Evolutionary conservation across 108 stramenopile species (phyloP), one percentile per base, ranked within the genome.

Genomic region (Stephanodiscus triporus): DNA sequence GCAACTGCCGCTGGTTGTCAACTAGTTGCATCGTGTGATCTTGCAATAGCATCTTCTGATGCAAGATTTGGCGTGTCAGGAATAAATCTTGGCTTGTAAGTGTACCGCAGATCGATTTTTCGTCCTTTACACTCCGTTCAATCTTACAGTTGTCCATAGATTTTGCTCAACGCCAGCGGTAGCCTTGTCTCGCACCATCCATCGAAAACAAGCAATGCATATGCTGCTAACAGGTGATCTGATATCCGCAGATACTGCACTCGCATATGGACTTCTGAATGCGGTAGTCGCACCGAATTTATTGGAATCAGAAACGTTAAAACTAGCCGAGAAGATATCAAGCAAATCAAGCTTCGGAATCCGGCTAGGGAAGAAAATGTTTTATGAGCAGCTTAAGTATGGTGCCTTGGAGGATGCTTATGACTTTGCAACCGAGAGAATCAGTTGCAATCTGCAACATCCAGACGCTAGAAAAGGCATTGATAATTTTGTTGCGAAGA

Each of bases 1-100:
- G 92, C 90, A 27, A 91, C 89, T 27, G 90, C 88, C 16, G 92
- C 92, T 20, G 92, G 90, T 27, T 93, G 90, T 59, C 92, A 93
- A 73, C 77, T 91, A 10, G 92, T 90, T 24, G 92, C 92, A 49
- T 81, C 85, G 22, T 89, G 89, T 63, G 90, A 93, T 77, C 64
- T 91, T 19, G 88, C 86, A 10, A 69, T 88, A 11, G 86, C 80
- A 2, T 81, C 80, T 14, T 53, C 71, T 20, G 56, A 51, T 62
- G 75, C 85, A 20, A 32, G 43, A 22, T 93, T 89, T 80, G 86
- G 86, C 17, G 89, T 90, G 9, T 86, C 92, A 5, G 92, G 92
- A 0, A 90, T 91, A 43, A 77, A 85, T 22, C 58, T 89, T 34
- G 90, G 92, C 9, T 36, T 93, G 37, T 38, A n/a, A 27, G 58